phyloP scores from a whole-genome alignment of 805 yeast genomes.

The Schwanniomyces polymorphus region DNA sequence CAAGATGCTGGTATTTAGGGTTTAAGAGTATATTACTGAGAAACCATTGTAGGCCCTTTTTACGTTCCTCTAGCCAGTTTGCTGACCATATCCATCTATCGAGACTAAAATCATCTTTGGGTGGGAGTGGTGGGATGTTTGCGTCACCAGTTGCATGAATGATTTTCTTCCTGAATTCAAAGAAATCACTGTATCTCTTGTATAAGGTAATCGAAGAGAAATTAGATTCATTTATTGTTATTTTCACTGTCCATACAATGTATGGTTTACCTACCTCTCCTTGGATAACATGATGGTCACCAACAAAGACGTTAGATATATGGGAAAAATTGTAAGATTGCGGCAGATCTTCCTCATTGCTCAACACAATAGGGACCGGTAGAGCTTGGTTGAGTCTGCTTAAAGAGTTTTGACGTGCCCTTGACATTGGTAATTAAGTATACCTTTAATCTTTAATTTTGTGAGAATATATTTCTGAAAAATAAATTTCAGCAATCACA shows the following conservation, averaged over 20 bases:
- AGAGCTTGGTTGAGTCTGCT: slow-evolving; percentile 27
- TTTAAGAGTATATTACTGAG: slow-evolving; percentile 53
- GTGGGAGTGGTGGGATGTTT: slow-evolving; percentile 51
- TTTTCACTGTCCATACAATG: slow-evolving; percentile 39
- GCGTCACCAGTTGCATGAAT: slow-evolving; percentile 44
- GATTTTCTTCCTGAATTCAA: slow-evolving; percentile 38
- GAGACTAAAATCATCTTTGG: slow-evolving; percentile 44
- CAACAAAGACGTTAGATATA: slow-evolving; percentile 42
- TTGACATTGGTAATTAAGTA: not conserved
- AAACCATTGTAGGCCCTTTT: slow-evolving; percentile 62
- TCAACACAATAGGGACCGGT: slow-evolving; percentile 39
- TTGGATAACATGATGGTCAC: slow-evolving; percentile 36
- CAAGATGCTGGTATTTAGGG: slow-evolving; percentile 41
- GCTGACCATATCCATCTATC: slow-evolving; percentile 37
- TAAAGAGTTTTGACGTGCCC: slow-evolving; percentile 16
- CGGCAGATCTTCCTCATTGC: slow-evolving; percentile 5
- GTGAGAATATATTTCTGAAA: not conserved
- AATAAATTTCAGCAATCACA: not conserved
- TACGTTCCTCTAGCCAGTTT: slow-evolving; percentile 52
- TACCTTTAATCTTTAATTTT: not conserved
- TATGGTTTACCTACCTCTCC: slow-evolving; percentile 40
- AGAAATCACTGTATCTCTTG: slow-evolving; percentile 69
- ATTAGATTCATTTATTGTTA: slow-evolving; percentile 35
- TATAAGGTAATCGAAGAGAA: slow-evolving; percentile 46
- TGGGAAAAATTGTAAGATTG: slow-evolving; percentile 17